These are phyloP conservation scores for Spirogloea muscicola DNA, from an alignment of 139 green algal genomes.

Conservation along the genomic window DNA sequence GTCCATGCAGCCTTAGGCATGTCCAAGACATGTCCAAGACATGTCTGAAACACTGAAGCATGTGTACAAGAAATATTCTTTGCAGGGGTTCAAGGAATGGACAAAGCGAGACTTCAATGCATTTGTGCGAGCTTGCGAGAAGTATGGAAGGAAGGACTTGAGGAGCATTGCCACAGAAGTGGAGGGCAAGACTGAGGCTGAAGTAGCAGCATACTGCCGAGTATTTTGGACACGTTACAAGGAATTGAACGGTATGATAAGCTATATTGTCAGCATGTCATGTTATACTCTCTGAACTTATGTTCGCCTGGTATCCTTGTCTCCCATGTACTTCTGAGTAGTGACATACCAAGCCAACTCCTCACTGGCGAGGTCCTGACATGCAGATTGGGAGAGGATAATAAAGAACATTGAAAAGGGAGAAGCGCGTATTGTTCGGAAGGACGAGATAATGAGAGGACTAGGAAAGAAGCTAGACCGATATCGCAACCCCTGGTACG, in stretches of 20 bases:
- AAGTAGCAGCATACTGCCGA: constrained; percentile 47
- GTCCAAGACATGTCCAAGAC: too few relatives aligned
- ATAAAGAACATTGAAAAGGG: constrained; percentile 95
- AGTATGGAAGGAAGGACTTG: constrained; percentile 75
- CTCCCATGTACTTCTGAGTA: too few relatives aligned
- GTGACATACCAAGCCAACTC: too few relatives aligned
- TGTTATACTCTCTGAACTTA: too few relatives aligned
- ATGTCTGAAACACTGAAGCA: too few relatives aligned
- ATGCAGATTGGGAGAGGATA: constrained; percentile 55
- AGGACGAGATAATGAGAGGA: constrained; percentile 78
- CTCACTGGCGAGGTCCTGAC: too few relatives aligned
- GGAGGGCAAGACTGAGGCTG: constrained; percentile 36
- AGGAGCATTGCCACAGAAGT: constrained; percentile 78
- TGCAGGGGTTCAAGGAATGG: constrained; percentile 84
- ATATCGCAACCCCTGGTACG: constrained; percentile 95
- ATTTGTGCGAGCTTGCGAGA: constrained; percentile 88
- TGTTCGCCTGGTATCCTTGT: too few relatives aligned
- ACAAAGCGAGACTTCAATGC: constrained; percentile 85
- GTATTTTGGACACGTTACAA: constrained; percentile 57
- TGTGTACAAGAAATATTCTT: too few relatives aligned
- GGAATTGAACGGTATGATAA: constrained; percentile 50
- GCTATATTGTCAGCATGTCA: too few relatives aligned
- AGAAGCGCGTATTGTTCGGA: constrained; percentile 81
- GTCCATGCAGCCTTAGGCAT: too few relatives aligned
- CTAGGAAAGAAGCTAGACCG: constrained; percentile 85